Evolutionary conservation across 176 grass and related monocot genomes (phyloP).

Genomic region (Ensete ventricosum): DNA sequence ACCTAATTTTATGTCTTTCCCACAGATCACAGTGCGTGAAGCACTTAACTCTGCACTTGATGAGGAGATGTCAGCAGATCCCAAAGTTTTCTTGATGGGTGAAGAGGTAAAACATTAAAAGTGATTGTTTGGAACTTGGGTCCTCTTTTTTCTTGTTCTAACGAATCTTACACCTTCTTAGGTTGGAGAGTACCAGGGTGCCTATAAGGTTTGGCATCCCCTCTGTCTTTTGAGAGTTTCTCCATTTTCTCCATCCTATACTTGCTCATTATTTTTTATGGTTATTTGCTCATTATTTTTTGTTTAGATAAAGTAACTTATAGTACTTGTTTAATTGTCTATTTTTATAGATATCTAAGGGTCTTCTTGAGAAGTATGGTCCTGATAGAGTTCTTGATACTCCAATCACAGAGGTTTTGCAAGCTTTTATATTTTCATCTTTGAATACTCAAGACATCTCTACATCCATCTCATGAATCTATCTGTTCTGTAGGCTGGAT

Average conservation of each 20-base stretch:
- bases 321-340: conserved; percentile 20
- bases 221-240: background rate
- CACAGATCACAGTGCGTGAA: conserved; percentile 83
- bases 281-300: background rate
- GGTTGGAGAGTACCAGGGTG: conserved; percentile 98
- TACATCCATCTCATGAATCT: background rate
- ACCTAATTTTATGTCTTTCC: conserved; percentile 22
- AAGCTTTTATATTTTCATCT: background rate
- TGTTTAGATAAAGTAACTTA: background rate
- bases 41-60: conserved; percentile 89
- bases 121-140: background rate
- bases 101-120: conserved; percentile 64
- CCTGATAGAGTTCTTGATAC: conserved; percentile 99
- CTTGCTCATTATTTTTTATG: conserved; percentile 10
- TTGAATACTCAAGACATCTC: background rate
- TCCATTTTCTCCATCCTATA: conserved; percentile 9
- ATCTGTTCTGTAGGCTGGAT: conserved; percentile 60
- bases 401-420: conserved; percentile 81
- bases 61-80: conserved; percentile 98
- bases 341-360: conserved; percentile 71
- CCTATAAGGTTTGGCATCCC: conserved; percentile 63
- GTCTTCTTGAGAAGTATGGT: conserved; percentile 90
- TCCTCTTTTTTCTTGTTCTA: background rate
- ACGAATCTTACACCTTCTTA: conserved; percentile 33
- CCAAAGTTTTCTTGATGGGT: conserved; percentile 91